Base-by-base conservation (phyloP, 2,329 filamentous ascomycete species). In the Sarocladiaceae sp. region DNA sequence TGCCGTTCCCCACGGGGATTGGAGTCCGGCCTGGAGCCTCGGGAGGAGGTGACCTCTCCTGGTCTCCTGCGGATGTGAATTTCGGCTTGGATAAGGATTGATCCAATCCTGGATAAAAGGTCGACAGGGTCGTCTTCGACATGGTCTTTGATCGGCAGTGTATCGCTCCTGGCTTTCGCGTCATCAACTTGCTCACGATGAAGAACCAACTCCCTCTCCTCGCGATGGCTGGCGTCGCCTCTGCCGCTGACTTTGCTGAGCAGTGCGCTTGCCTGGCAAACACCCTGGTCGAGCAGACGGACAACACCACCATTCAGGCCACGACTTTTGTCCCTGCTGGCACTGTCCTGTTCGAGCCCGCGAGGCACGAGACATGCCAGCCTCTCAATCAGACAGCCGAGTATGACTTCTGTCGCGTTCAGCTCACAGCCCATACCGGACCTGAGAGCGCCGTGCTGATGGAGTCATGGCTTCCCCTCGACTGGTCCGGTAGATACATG, bases 391-490 rank as follows among this genome's bases (percentile, higher is more conserved):
- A 63, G 39, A 40, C 54, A 3, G 58, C 64, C 2, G 22, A 52
- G 3, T 55, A 53, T 3, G 55, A 60, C 39, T 22, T 63, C 2
- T 60, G 58, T 37, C 55, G 58, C 22, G 47, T 60, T 11, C 36
- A 20, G 11, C 56, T 67, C 2, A 53, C 59, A 15, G 69, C 66
- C 0, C 64, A 64, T 3, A 59, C 64, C 39, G 64, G 63, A 15
- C 74, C 74, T 12, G 69, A 71, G 48, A 73, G 79, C 22, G 68
- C 64, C 11, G 72, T 80, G 28, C 70, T 63, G 7, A 57, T 74
- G 15, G 76, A 78, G 57, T 64, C 70, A 1, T 79, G 75, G 76
- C 67, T 79, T 33, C 76, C 76, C 0, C 59, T 65, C 31, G 54
- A 62, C 28, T 79, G 76, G 65, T 3, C 18, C 4, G 60, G 55